Conservation (phyloP, 805 yeast genomes). For the Barnettozyma wickerhamii region DNA sequence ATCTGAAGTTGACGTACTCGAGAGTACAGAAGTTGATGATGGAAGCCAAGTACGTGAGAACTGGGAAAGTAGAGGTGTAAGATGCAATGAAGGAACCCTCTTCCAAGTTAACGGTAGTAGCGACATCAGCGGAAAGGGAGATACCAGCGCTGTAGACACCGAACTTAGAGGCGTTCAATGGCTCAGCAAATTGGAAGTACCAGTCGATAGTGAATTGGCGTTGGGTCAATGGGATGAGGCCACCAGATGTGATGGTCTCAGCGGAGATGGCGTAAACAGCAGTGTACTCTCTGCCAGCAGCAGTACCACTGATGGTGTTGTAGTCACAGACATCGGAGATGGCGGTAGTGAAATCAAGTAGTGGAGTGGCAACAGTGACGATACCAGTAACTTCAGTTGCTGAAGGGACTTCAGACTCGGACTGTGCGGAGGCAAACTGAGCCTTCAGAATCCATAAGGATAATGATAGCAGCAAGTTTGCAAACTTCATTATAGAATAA, state of each 20-base stretch:
- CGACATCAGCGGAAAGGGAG: constrained; percentile 2
- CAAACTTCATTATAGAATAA: too few relatives aligned
- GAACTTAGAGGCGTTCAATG: constrained; percentile 12
- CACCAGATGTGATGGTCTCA: constrained; percentile 1
- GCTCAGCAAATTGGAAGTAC: constrained; percentile 13
- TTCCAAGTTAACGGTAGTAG: constrained; percentile 15
- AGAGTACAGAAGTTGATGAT: constrained; percentile 6
- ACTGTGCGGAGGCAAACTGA: not conserved
- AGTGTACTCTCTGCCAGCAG: constrained; percentile 8
- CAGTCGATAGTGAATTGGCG: constrained; percentile 9
- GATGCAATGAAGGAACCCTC: constrained; percentile 13
- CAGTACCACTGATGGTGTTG: constrained; percentile 1
- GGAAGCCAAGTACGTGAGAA: constrained; percentile 3
- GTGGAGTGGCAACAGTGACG: not conserved
- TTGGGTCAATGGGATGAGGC: not conserved
- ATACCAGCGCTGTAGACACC: constrained; percentile 5
- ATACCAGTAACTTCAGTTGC: not conserved
- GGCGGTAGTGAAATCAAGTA: not conserved
- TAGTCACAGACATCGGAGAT: constrained; percentile 4
- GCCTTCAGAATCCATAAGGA: too few relatives aligned
- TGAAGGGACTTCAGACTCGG: not conserved
- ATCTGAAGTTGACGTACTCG: constrained; percentile 14
- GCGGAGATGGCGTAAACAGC: constrained; percentile 9
- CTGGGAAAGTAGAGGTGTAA: constrained; percentile 7
- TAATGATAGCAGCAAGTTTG: too few relatives aligned